Percentiles rank a stretch among this genome's conserved stretches.
phyloP scores from a whole-genome alignment of 805 yeast genomes.

The Monosporozyma yasuniensis region DNA sequence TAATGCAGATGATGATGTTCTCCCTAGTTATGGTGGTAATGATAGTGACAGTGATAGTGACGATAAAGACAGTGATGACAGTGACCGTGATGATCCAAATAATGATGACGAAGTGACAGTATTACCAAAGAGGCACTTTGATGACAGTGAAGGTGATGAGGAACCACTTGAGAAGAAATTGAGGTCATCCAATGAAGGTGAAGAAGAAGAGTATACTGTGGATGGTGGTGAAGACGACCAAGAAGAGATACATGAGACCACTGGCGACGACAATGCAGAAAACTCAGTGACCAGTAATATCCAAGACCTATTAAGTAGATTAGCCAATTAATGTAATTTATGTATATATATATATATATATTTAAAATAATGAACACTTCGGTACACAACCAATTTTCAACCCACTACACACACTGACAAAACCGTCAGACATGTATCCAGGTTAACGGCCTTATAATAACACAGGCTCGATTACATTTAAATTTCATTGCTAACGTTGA shows the following conservation, averaged over 20 bases:
- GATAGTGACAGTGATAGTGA: constrained; percentile 12
- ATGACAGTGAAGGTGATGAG: neutral
- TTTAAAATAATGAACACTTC: neutral
- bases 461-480: too few species aligned
- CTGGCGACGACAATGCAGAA: constrained; percentile 7
- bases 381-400: neutral
- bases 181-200: constrained; percentile 5
- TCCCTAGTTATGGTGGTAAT: constrained; percentile 25
- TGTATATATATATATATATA: neutral
- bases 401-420: neutral
- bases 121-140: neutral
- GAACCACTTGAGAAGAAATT: constrained; percentile 7
- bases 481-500: too few species aligned
- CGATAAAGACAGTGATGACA: neutral
- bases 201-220: constrained; percentile 12
- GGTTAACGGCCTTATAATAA: too few species aligned
- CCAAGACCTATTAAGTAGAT: constrained; percentile 29
- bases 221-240: constrained; percentile 6
- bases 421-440: neutral
- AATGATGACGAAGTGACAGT: neutral
- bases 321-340: constrained; percentile 19
- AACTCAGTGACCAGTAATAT: constrained; percentile 25
- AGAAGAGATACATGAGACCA: constrained; percentile 9
- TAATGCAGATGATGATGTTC: constrained; percentile 11
- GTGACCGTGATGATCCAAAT: neutral